Conservation (phyloP, 345 rosid species). For the Eutrema heterophyllum region DNA sequence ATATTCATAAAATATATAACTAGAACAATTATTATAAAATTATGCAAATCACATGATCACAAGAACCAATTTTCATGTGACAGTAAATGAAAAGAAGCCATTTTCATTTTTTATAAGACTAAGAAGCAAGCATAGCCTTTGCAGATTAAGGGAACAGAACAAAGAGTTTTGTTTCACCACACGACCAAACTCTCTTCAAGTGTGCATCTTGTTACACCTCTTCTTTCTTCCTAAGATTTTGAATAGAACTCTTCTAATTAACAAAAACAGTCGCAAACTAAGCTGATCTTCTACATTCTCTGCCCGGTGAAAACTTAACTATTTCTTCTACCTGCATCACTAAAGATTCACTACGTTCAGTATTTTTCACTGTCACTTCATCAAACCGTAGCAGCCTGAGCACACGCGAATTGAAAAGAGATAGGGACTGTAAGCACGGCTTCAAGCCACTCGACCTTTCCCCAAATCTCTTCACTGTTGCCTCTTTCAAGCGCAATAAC, state of each 20-base stretch:
- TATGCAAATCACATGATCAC: neutral
- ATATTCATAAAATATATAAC: neutral
- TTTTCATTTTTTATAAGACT: too few species aligned
- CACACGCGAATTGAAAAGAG: too few species aligned
- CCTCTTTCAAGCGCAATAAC: too few species aligned
- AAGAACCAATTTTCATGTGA: neutral
- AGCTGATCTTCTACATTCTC: neutral
- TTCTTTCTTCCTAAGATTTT: neutral
- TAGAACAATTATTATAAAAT: neutral
- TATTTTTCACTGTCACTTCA: too few species aligned
- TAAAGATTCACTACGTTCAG: neutral
- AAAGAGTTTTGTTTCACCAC: neutral
- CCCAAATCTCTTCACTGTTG: too few species aligned
- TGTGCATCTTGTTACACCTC: neutral
- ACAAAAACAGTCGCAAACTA: neutral
- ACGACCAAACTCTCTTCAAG: neutral
- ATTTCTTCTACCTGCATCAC: neutral
- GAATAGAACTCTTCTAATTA: neutral
- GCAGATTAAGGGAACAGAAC: too few species aligned
- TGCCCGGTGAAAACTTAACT: neutral
- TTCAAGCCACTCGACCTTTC: too few species aligned
- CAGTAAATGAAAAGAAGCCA: too few species aligned
- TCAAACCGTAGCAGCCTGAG: too few species aligned
- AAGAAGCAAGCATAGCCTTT: too few species aligned
- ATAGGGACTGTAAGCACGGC: too few species aligned